Percentiles rank a stretch among this genome's conserved stretches.
Conservation (phyloP, 306 rosid species). For the Ormosia semicastrata region DNA sequence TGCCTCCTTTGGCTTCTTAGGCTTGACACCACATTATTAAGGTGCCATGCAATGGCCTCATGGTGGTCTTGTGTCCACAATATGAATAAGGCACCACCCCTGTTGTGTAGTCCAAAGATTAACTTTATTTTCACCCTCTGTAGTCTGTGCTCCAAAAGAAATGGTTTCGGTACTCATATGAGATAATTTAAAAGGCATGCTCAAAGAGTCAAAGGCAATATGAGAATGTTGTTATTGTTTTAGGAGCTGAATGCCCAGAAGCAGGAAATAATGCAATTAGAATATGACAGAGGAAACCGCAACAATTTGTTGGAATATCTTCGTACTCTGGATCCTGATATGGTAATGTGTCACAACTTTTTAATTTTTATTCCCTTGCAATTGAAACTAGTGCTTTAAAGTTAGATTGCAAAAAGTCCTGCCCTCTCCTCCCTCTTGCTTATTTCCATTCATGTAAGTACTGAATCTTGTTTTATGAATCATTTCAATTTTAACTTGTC, state of each 20-base stretch:
- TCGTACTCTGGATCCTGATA: slow-evolving; percentile 81
- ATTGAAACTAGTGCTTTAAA: slow-evolving; percentile 10
- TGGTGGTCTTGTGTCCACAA: background rate
- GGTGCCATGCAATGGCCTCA: slow-evolving; percentile 1
- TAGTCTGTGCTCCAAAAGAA: background rate
- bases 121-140: slow-evolving; percentile 5
- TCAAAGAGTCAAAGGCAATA: slow-evolving; percentile 17
- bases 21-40: background rate
- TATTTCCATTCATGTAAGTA: background rate
- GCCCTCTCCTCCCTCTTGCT: background rate
- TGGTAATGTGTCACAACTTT: slow-evolving; percentile 50
- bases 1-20: background rate
- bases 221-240: slow-evolving; percentile 22
- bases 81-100: background rate
- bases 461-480: background rate
- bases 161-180: slow-evolving; percentile 9
- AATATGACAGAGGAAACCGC: slow-evolving; percentile 57
- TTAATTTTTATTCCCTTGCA: slow-evolving; percentile 8
- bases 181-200: slow-evolving; percentile 14
- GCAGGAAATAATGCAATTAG: slow-evolving; percentile 63
- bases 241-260: slow-evolving; percentile 80
- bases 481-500: slow-evolving; percentile 17
- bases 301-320: slow-evolving; percentile 84
- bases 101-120: slow-evolving; percentile 6
- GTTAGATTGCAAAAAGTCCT: background rate